Evolutionary conservation across 1,284 basidiomycete genomes (phyloP).

Genomic region (Pholiota adiposa): DNA sequence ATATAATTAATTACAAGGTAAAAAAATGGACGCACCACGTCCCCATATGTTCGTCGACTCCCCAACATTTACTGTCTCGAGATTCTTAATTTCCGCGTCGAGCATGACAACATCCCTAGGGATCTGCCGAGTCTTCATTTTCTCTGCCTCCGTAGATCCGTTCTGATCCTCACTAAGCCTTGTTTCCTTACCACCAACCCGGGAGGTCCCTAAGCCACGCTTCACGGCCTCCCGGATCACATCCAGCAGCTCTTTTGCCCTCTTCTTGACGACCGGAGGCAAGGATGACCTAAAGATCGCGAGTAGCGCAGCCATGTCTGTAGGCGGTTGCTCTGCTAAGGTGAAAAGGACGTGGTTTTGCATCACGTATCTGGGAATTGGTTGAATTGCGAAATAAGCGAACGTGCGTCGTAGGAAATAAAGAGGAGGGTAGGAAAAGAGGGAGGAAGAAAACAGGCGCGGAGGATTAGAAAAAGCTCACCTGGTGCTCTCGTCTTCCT

Average conservation of each 20-base stretch:
- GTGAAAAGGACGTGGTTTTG: slow-evolving; percentile 74
- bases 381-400: slow-evolving; percentile 5
- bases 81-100: slow-evolving; percentile 19
- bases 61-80: slow-evolving; percentile 9
- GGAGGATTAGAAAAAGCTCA: slow-evolving; percentile 34
- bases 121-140: background rate
- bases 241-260: slow-evolving; percentile 65
- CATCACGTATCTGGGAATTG: slow-evolving; percentile 63
- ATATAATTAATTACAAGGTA: background rate
- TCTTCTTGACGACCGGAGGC: slow-evolving; percentile 62
- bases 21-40: slow-evolving; percentile 10
- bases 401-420: slow-evolving; percentile 2
- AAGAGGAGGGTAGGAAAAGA: background rate
- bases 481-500: slow-evolving; percentile 88
- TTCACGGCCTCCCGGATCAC: slow-evolving; percentile 59
- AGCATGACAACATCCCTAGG: slow-evolving; percentile 22
- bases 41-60: slow-evolving; percentile 15
- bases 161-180: slow-evolving; percentile 3
- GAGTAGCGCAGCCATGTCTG: slow-evolving; percentile 61
- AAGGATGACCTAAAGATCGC: slow-evolving; percentile 54
- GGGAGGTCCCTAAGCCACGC: slow-evolving; percentile 29
- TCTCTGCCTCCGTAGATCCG: background rate
- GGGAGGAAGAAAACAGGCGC: background rate
- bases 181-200: slow-evolving; percentile 3
- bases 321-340: slow-evolving; percentile 69